Percentiles rank a stretch among this genome's conserved stretches.
Evolutionary conservation across 2,329 filamentous ascomycete genomes (phyloP).

Genomic region (Aaosphaeria arxii): DNA sequence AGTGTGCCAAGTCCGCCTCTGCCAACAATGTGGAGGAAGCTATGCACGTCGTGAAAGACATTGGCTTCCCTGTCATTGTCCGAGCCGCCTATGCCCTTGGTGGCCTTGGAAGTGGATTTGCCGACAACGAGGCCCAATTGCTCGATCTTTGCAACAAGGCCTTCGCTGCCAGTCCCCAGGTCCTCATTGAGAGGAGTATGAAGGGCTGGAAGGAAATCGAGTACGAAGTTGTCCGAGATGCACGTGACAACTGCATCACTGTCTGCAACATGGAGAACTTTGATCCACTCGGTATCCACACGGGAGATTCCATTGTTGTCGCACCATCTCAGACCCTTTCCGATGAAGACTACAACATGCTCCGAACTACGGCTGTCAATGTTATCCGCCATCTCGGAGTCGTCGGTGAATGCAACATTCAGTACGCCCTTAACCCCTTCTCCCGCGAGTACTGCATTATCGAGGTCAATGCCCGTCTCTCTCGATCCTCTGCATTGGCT

Average conservation of each 20-base stretch:
- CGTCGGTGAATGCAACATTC: constrained; percentile 98
- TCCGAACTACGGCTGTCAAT: constrained; percentile 93
- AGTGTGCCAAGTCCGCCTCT: constrained; percentile 95
- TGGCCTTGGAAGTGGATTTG: constrained; percentile 92
- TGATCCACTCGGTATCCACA: constrained; percentile 95
- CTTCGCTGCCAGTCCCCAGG: constrained; percentile 90
- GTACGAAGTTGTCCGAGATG: constrained; percentile 96
- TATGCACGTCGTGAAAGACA: constrained; percentile 80
- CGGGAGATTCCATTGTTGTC: constrained; percentile 96
- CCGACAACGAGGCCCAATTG: constrained; percentile 79
- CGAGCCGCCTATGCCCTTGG: constrained; percentile 94
- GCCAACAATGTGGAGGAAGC: constrained; percentile 87
- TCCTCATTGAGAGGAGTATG: constrained; percentile 97
- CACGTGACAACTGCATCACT: constrained; percentile 96
- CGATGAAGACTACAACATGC: constrained; percentile 99
- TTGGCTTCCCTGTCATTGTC: constrained; percentile 95
- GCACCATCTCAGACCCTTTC: constrained; percentile 95
- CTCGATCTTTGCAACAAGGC: constrained; percentile 90
- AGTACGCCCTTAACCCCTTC: constrained; percentile 94
- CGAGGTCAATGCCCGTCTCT: constrained; percentile 95
- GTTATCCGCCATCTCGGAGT: constrained; percentile 96
- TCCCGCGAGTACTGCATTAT: constrained; percentile 98
- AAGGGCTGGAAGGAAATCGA: constrained; percentile 99
- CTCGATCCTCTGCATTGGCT: constrained; percentile 88
- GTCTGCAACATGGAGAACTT: constrained; percentile 99